Base-by-base conservation (phyloP, 345 rosid species). In the Moricandia moricandioides region DNA sequence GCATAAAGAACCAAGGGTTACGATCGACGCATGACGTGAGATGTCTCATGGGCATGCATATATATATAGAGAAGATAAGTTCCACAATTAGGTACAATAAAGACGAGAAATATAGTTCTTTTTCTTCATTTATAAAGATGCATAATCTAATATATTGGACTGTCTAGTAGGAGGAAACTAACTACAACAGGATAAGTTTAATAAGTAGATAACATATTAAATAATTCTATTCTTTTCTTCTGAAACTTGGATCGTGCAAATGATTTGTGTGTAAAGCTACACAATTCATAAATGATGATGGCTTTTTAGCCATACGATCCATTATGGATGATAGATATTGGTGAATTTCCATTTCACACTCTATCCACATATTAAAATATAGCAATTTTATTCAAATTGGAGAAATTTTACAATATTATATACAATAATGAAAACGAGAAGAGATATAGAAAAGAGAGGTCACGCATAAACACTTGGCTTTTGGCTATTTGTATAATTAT, bases 111-210 rank as follows among this genome's bases (percentile, higher is more conserved):
- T 27, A 34, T 24, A n/a, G 0, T 8, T 33, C 6, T 12, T 27
- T 12, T 52, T 8, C 51, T 45, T 45, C 47, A 29, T 13, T 5
- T 49, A 24, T 34, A n/a, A 30, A 51, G 57, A 65, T 34, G 81
- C 57, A 71, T 77, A 63, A 71, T 71, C 72, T 77, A 67, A 18
- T 52, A 31, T 54, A 78, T 72, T 78, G 78, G 81, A 73, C 55
- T 73, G 78, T 78, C 81, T 61, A 78, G 65, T 78, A 78, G 74
- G 81, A 78, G 78, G 70, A 72, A 78, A 72, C 81, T 78, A 72
- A 54, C 69, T 60, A 39, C 30, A 58, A 54, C 61, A 54, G 39
- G 81, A 73, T 73, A 78, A 73, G 74, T 67, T 72, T 78, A 78
- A 67, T 55, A 78, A 78, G 73, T 59, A 37, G 30, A 37, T 39